Evolutionary conservation across 305 asterid genomes (phyloP), one percentile per base, ranked within the genome.

Genomic region (Coffea humblotiana): DNA sequence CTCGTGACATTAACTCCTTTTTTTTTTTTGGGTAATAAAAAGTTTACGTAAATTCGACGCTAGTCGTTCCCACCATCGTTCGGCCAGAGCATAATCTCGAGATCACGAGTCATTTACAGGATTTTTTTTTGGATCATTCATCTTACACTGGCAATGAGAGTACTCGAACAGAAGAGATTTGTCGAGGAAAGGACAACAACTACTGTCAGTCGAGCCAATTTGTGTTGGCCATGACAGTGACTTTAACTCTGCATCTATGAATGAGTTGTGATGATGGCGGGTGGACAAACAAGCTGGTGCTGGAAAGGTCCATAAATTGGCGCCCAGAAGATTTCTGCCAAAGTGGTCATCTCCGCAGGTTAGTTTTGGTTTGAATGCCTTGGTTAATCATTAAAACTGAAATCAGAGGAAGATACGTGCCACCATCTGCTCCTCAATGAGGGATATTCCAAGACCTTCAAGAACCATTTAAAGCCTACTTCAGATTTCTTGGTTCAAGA

Each of bases 331-430:
- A 49, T 47, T 47, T 18, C 49, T 25, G 47, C 49, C 49, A 23
- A 27, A 37, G 25, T 80, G 78, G 78, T 40, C 60, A 21, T 32
- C 74, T 63, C 67, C 52, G 52, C 37, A 75, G 45, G 54, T 74
- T 64, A 64, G 40, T 32, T 72, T 74, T 21, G 64, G 48, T 10
- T 61, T 71, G 43, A 58, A 73, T 18, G 66, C 78, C 32, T 51
- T 47, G 4, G 43, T 64, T 64, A 13, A 72, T 47, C 61, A 40
- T 51, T 64, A 7, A 49, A 51, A 51, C 63, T 27, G 40, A 64
- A 5, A 27, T 21, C 18, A 45, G n/a, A 23, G 32, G 47, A 8
- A 64, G 63, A 43, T 29, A 37, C 77, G 29, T 52, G 48, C 10
- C 21, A 3, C 19, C 51, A 23, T 68, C n/a, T 21, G 63, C 63